Base-by-base conservation (phyloP, 2,329 filamentous ascomycete species). In the Tolypocladium amazonense region DNA sequence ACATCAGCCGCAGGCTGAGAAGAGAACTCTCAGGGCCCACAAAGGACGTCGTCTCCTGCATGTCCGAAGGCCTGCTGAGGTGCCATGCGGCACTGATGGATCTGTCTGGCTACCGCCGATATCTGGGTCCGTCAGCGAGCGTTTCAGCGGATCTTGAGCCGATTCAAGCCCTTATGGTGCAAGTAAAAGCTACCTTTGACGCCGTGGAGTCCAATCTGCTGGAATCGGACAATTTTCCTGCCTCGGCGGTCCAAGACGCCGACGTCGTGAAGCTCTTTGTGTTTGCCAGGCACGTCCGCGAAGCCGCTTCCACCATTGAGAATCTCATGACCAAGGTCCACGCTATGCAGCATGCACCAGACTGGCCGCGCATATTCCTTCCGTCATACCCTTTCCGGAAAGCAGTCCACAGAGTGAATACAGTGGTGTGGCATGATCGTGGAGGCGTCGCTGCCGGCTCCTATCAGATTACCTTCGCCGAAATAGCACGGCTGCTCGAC, bases 351-450 rank as follows among this genome's bases (percentile, higher is more conserved):
- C 70, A 76, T 37, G 68, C 62, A 33, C 72, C 75, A 4, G 69
- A 70, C 59, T 69, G 73, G 62, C 77, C 74, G 59, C 72, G 71
- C 5, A 63, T 83, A 14, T 75, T 82, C 59, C 67, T 78, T 1
- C 81, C 83, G 4, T 79, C 78, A 0, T 84, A 85, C 62, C 79
- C 81, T 0, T 73, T 80, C n/a, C 64, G 66, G 53, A 85, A 85
- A 65, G 75, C 80, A 5, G 59, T 84, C 1, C 77, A 82, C 63
- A 73, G 81, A 39, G 78, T 79, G 7, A 85, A 84, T 65, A 74
- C 77, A 3, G 81, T 84, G 63, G 81, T 85, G 5, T 74, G 81
- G 38, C 83, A 85, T 63, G 83, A 86, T 65, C 75, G 82, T 61
- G 82, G 83, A 23, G 81, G 82, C 30, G 74, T 83, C 25, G 83